Evolutionary conservation across 176 grass and related monocot species (phyloP), one percentile per base, ranked within the genome.

Genomic region (Rhynchospora pubera): DNA sequence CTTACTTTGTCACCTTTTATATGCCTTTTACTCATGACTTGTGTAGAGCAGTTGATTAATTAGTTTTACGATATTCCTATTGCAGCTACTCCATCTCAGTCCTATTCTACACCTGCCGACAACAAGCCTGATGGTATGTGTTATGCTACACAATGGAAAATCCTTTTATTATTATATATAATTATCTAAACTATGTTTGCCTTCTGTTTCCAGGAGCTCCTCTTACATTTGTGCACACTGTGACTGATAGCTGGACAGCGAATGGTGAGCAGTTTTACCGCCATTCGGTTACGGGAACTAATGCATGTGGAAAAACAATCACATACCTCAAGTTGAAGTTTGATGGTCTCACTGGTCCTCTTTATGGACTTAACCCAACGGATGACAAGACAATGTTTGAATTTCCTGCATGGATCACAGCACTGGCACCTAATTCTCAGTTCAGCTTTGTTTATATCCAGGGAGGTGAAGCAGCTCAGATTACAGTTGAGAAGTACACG

Each of bases 371-470:
- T 46, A 79, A 84, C 7, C 12, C 79, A 6, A 83, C 90, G 2
- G 9, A 32, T 2, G 75, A 64, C 34, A 87, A 91, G 87, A 81
- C 79, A 21, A 87, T 53, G 39, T 94, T 91, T 66, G 90, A 87
- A 52, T 66, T 98, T 72, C 90, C 96, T 0, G 3, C 82, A 1
- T 98, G 95, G 92, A 7, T 88, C 64, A 53, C 45, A 3, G 34
- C 44, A 10, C 61, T 98, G 3, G 74, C 66, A 8, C 46, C 79
- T 72, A 85, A 52, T 45, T 84, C 81, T 5, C 82, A 87, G 89
- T 44, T 93, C 52, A 83, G 18, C 55, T 77, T 94, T 79, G 96
- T 94, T 14, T 94, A 94, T 83, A 87, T 94, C 84, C 92, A 93
- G 81, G 96, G 89, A 22, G 90, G 96, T 10, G 67, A 84, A 3